Base-by-base conservation (phyloP, 116 monocot species). In the Dioscorea cayenensis region DNA sequence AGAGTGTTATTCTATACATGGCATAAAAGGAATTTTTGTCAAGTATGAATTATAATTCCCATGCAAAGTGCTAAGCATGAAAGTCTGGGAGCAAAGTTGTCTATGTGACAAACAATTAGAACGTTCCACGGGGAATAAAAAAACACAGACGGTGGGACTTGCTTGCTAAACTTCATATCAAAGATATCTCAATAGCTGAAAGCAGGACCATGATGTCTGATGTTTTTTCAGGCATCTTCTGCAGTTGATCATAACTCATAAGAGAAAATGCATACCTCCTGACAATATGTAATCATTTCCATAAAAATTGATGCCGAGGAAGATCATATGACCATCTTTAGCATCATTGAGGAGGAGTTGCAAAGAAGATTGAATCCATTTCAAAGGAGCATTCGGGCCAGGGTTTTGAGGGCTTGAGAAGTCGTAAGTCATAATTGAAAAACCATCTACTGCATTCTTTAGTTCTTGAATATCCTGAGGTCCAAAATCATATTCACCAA, bases 391-490 rank as follows among this genome's bases (percentile, higher is more conserved):
- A 85, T 82, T 94, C 58, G 97, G 97, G 52, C 97, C 97, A 35
- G 97, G 97, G 67, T 58, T 86, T 32, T 87, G 84, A 25, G 88
- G 78, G 4, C 97, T 80, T 6, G 94, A 90, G 79, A 93, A 99
- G 67, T 94, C 97, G 80, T 99, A 99, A 36, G 97, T 99, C 97
- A 94, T 99, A 11, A 99, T 77, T 77, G 97, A 99, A 76, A 93
- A 91, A 50, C 94, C 97, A 81, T 99, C 97, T 10, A 99, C 85
- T 73, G 20, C 67, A 75, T 78, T 85, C 73, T 66, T 66, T 35
- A 99, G 77, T 49, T 83, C 68, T 50, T 68, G 59, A 52, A 99
- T 74, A 83, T 99, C 97, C 50, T 78, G 72, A 3, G 88, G 86
- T 51, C 90, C 85, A 75, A 97, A 97, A 64, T 97, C 97, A 71